A percentile compares a stretch with the other conserved stretches of the same genome.
Evolutionary conservation across 257 asterid species (phyloP).

Genomic region (Plantago elongata): DNA sequence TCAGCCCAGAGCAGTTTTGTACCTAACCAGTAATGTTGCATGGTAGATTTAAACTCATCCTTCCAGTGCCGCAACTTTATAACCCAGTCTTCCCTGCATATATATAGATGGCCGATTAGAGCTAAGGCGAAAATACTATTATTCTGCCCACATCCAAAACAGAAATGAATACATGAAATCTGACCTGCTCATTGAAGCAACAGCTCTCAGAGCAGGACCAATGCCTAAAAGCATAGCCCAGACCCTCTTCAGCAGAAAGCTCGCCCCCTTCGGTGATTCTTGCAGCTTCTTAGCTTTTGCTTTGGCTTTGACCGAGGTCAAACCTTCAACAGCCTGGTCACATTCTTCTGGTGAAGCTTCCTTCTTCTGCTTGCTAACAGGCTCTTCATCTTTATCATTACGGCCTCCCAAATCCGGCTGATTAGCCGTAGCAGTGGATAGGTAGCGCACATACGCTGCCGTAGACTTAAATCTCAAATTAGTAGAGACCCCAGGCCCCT

Average conservation of each 20-base stretch:
- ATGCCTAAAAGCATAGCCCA: conserved; percentile 82
- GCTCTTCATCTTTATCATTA: conserved; percentile 53
- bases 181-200: conserved; percentile 97
- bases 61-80: conserved; percentile 62
- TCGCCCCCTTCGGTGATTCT: conserved; percentile 59
- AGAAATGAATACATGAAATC: conserved; percentile 18
- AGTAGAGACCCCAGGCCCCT: conserved; percentile 30
- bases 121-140: neutral
- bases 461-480: conserved; percentile 50
- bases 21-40: conserved; percentile 98
- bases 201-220: conserved; percentile 87
- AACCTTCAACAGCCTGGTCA: conserved; percentile 95
- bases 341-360: conserved; percentile 98
- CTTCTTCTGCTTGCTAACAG: conserved; percentile 58
- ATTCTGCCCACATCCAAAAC: neutral
- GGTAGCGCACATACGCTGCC: conserved; percentile 36
- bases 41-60: conserved; percentile 70
- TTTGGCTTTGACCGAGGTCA: conserved; percentile 83
- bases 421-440: conserved; percentile 66
- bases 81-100: conserved; percentile 79
- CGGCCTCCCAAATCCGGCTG: conserved; percentile 46
- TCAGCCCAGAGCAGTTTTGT: conserved; percentile 90
- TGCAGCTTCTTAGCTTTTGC: conserved; percentile 84
- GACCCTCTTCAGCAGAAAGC: conserved; percentile 50
- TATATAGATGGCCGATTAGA: conserved; percentile 11